Evolutionary conservation across 148 eudicot genomes (phyloP).

Genomic region (Polygonum aviculare): DNA sequence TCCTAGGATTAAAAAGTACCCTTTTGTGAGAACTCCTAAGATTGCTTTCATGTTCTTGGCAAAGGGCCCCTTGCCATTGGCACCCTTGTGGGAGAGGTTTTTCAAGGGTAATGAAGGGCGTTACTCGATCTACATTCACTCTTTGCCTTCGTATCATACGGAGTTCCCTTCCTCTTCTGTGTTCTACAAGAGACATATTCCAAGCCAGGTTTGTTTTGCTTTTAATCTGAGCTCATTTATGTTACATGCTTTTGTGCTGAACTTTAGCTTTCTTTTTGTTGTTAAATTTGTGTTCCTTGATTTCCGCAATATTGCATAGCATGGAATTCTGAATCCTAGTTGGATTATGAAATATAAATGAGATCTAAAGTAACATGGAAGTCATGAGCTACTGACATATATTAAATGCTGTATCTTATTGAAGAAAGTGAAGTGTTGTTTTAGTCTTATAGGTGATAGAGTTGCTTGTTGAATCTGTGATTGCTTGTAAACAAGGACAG

Average conservation of each 20-base stretch:
- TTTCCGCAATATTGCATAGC: background rate
- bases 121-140: constrained; percentile 75
- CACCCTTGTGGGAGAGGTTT: constrained; percentile 92
- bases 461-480: background rate
- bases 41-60: constrained; percentile 96
- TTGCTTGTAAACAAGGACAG: background rate
- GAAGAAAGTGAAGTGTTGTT: background rate
- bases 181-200: constrained; percentile 67
- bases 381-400: background rate
- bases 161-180: constrained; percentile 59
- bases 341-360: background rate
- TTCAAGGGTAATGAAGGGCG: constrained; percentile 58
- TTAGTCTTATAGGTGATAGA: background rate
- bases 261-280: background rate
- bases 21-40: constrained; percentile 62
- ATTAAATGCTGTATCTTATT: background rate
- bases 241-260: background rate
- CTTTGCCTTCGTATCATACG: constrained; percentile 51
- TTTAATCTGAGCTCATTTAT: background rate
- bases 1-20: constrained; percentile 54
- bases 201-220: constrained; percentile 64
- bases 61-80: constrained; percentile 88
- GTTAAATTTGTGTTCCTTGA: background rate
- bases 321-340: background rate
- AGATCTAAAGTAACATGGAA: background rate